Percentiles rank a stretch among this genome's conserved stretches.
Conservation (phyloP, 441 rosid species). For the Erysimum pusillum region DNA sequence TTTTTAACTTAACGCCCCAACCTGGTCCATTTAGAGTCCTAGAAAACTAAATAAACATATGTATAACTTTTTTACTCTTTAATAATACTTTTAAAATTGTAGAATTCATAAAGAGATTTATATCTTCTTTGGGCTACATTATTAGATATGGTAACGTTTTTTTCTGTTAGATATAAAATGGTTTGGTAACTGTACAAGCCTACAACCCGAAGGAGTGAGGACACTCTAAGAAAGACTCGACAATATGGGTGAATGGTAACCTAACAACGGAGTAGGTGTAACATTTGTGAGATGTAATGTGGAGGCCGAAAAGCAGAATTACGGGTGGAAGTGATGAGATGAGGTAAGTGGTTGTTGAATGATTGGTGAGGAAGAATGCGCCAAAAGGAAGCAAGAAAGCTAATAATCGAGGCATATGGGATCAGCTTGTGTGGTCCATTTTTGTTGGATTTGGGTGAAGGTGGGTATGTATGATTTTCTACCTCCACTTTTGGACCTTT, state of each 20-base stretch:
- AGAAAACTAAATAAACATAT: background rate
- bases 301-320: background rate
- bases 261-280: background rate
- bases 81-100: background rate
- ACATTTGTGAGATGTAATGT: background rate
- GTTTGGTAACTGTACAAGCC: background rate
- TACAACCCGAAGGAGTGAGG: background rate
- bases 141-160: too few relatives aligned
- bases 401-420: constrained; percentile 17
- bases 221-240: background rate
- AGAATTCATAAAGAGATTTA: background rate
- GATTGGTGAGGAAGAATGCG: constrained; percentile 32
- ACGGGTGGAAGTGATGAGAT: background rate
- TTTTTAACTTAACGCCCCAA: background rate
- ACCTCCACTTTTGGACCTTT: constrained; percentile 29
- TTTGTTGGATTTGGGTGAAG: constrained; percentile 28
- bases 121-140: too few relatives aligned
- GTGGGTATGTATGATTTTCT: constrained; percentile 15
- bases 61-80: background rate
- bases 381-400: constrained; percentile 37
- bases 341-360: constrained; percentile 16
- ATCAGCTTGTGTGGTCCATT: constrained; percentile 21
- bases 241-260: background rate
- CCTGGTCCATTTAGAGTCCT: background rate
- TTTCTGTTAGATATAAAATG: background rate